Percentiles rank a stretch among this genome's conserved stretches.
phyloP scores from a whole-genome alignment of 106 monocot species.

The Narthecium ossifragum region DNA sequence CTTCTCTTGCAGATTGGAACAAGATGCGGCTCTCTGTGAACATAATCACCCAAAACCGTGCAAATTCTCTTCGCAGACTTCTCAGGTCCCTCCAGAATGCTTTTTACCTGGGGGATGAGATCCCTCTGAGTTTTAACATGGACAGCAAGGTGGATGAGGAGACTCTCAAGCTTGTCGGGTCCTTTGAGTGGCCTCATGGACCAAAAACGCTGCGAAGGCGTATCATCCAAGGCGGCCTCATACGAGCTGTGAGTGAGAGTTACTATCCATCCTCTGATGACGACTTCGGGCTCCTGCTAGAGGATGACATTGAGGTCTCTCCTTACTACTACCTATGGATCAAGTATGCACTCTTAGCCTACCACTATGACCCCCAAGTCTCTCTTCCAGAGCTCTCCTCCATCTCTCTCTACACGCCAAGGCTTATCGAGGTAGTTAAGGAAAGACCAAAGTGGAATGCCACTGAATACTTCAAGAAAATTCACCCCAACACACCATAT shows the following conservation, averaged over 20 bases:
- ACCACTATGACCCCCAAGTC: slow-evolving; percentile 82
- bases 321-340: slow-evolving; percentile 98
- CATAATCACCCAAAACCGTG: slow-evolving; percentile 94
- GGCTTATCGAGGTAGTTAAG: slow-evolving; percentile 91
- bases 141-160: slow-evolving; percentile 83
- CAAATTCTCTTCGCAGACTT: slow-evolving; percentile 57
- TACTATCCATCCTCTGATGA: slow-evolving; percentile 89
- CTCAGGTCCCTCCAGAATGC: slow-evolving; percentile 69
- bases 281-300: slow-evolving; percentile 80
- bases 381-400: slow-evolving; percentile 89
- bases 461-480: slow-evolving; percentile 78
- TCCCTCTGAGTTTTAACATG: slow-evolving; percentile 90
- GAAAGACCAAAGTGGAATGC: slow-evolving; percentile 95
- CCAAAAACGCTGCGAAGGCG: slow-evolving; percentile 60
- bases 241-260: slow-evolving; percentile 97
- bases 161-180: slow-evolving; percentile 65
- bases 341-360: slow-evolving; percentile 81
- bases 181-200: slow-evolving; percentile 81
- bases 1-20: slow-evolving; percentile 73
- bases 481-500: slow-evolving; percentile 93
- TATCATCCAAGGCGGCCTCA: slow-evolving; percentile 89
- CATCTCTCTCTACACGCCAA: slow-evolving; percentile 91
- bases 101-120: slow-evolving; percentile 75
- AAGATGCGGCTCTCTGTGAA: slow-evolving; percentile 77
- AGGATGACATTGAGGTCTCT: slow-evolving; percentile 97